Evolutionary conservation across 2,329 filamentous ascomycete species (phyloP).

Genomic region (Chalaropsis ovoidea): DNA sequence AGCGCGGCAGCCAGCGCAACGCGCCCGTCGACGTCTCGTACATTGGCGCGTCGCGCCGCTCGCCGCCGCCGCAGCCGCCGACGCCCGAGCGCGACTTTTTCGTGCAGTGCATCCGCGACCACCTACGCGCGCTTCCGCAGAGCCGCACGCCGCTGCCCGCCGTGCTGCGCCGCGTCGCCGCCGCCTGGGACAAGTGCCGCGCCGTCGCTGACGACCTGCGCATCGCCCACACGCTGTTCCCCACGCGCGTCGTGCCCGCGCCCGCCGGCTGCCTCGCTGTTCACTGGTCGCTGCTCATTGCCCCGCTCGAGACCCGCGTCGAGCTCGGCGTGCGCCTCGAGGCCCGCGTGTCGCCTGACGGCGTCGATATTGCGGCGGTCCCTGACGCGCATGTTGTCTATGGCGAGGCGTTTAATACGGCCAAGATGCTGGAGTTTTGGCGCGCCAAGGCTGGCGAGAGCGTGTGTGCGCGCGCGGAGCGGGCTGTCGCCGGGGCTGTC

Average conservation of each 20-base stretch:
- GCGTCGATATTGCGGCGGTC: slow-evolving; percentile 45
- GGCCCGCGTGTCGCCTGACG: slow-evolving; percentile 38
- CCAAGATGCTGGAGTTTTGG: slow-evolving; percentile 62
- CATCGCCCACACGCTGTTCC: slow-evolving; percentile 52
- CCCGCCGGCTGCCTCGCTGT: slow-evolving; percentile 49
- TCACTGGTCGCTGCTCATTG: slow-evolving; percentile 52
- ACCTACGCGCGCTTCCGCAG: slow-evolving; percentile 53
- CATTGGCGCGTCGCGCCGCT: slow-evolving; percentile 47
- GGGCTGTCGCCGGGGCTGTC: slow-evolving; percentile 33
- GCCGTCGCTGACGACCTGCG: slow-evolving; percentile 51
- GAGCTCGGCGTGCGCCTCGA: slow-evolving; percentile 50
- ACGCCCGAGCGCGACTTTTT: slow-evolving; percentile 65
- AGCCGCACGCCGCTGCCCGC: slow-evolving; percentile 45
- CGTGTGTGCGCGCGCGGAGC: slow-evolving; percentile 23
- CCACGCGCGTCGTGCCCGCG: slow-evolving; percentile 44
- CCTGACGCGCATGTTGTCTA: slow-evolving; percentile 57
- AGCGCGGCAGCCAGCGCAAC: slow-evolving; percentile 38
- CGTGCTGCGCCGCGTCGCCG: slow-evolving; percentile 50
- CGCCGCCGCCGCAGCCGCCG: slow-evolving; percentile 44
- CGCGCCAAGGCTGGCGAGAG: slow-evolving; percentile 27
- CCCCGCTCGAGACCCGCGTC: slow-evolving; percentile 57
- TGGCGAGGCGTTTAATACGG: slow-evolving; percentile 65
- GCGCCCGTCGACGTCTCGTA: slow-evolving; percentile 60
- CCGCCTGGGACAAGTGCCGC: slow-evolving; percentile 56
- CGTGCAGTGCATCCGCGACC: slow-evolving; percentile 59